Evolutionary conservation across 371 early-diverging fungal species (phyloP).

Genomic region (Mortierella sp.): DNA sequence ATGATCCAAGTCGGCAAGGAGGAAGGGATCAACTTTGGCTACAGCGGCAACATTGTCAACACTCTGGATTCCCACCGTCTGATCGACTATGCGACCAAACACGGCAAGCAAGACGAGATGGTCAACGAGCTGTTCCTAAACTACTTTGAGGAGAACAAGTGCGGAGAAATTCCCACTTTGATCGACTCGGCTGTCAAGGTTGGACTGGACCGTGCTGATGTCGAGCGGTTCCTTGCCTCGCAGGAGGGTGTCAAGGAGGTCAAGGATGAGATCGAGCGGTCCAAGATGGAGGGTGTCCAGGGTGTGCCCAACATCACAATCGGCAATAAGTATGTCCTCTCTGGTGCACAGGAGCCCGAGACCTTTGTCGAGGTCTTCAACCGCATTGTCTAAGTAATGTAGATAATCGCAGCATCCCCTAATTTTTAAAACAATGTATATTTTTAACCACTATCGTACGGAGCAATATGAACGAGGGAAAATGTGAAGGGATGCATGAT

Average conservation of each 20-base stretch:
- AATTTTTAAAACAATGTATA: neutral
- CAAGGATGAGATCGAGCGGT: constrained; percentile 56
- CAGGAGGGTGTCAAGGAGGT: constrained; percentile 64
- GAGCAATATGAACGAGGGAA: neutral
- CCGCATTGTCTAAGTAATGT: neutral
- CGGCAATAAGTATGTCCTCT: constrained; percentile 69
- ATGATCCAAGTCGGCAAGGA: constrained; percentile 68
- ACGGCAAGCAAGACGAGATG: constrained; percentile 68
- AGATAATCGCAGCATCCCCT: too few species aligned
- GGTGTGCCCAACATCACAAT: constrained; percentile 82
- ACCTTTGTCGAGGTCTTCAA: constrained; percentile 68
- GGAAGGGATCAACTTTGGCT: constrained; percentile 73
- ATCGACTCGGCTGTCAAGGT: constrained; percentile 69
- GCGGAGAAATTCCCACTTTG: constrained; percentile 69
- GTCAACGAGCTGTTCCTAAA: constrained; percentile 73
- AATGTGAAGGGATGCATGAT: neutral
- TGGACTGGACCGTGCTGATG: constrained; percentile 67
- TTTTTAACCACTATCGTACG: neutral
- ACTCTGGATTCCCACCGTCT: constrained; percentile 80
- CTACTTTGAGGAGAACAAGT: constrained; percentile 78
- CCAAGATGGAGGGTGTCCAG: constrained; percentile 60
- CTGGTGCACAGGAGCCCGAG: constrained; percentile 79
- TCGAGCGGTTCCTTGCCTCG: constrained; percentile 65
- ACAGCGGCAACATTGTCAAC: constrained; percentile 74
- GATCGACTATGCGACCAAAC: constrained; percentile 66